These are phyloP conservation scores for Alternaria sp. DNA, from an alignment of 2,329 filamentous ascomycete species.

Conservation along the genomic window DNA sequence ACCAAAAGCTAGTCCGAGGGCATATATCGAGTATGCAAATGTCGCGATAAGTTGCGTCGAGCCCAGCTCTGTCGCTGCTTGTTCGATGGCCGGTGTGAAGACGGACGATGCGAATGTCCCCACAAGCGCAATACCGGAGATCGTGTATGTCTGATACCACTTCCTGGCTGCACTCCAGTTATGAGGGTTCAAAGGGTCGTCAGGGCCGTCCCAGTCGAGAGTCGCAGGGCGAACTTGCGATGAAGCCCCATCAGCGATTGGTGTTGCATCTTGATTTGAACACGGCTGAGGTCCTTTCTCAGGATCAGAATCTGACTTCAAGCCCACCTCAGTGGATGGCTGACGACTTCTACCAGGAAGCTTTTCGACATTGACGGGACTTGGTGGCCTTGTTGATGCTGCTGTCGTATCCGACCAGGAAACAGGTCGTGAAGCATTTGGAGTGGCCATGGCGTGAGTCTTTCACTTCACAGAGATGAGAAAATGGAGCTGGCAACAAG, in stretches of 20 bases:
- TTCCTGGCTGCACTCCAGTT: constrained; percentile 22
- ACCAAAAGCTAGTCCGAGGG: constrained; percentile 68
- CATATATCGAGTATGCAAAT: constrained; percentile 34
- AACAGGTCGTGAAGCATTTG: neutral
- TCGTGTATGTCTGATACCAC: constrained; percentile 22
- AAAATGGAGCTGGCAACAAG: neutral
- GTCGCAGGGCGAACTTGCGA: constrained; percentile 7
- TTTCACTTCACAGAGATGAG: neutral
- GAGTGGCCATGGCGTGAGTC: neutral
- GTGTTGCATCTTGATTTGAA: neutral
- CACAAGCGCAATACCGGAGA: constrained; percentile 21
- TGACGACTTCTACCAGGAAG: neutral
- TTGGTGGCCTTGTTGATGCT: constrained; percentile 17
- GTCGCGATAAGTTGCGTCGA: constrained; percentile 29
- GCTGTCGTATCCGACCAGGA: constrained; percentile 15
- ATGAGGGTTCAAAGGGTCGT: constrained; percentile 24
- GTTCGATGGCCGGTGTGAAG: constrained; percentile 21
- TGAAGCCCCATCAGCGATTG: neutral
- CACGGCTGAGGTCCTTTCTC: neutral
- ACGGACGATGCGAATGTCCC: constrained; percentile 20
- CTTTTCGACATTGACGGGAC: constrained; percentile 12
- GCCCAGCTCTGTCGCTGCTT: constrained; percentile 24
- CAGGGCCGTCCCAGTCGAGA: constrained; percentile 22
- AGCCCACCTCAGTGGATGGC: neutral
- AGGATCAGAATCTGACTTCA: neutral